These are phyloP conservation scores for Tetracladium setigerum DNA, from an alignment of 495 filamentous ascomycete genomes.

Conservation along the genomic window DNA sequence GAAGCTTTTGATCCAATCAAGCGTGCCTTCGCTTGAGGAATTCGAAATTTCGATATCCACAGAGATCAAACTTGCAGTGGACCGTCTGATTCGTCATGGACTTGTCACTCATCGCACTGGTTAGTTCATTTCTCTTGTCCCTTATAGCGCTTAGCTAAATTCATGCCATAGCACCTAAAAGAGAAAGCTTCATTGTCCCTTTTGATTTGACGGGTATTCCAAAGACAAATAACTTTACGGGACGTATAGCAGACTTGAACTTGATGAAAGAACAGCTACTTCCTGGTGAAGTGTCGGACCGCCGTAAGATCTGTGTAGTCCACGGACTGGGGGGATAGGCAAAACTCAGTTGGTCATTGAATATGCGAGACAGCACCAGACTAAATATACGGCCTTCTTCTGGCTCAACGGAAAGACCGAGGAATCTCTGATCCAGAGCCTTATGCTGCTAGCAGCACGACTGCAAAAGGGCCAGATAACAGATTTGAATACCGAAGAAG, in stretches of 20 bases:
- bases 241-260: constrained; percentile 14
- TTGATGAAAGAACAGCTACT: constrained; percentile 10
- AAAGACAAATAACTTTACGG: constrained; percentile 16
- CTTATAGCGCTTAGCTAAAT: no score
- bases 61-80: no score
- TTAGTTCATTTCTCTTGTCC: no score
- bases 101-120: no score
- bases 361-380: constrained; percentile 25
- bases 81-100: no score
- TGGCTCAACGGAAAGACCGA: constrained; percentile 25
- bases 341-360: constrained; percentile 36
- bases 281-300: constrained; percentile 8
- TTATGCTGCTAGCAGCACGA: constrained; percentile 20
- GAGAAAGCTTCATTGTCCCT: constrained; percentile 11
- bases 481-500: constrained; percentile 3
- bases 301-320: constrained; percentile 14
- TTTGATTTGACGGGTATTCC: constrained; percentile 16
- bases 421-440: constrained; percentile 26
- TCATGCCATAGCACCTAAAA: background rate
- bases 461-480: constrained; percentile 24
- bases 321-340: constrained; percentile 35
- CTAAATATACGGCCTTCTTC: constrained; percentile 18
- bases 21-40: no score
- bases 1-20: no score
- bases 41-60: no score